Conservation (phyloP, 371 early-diverging fungal genomes). For the Syncephalastrum contaminatum region DNA sequence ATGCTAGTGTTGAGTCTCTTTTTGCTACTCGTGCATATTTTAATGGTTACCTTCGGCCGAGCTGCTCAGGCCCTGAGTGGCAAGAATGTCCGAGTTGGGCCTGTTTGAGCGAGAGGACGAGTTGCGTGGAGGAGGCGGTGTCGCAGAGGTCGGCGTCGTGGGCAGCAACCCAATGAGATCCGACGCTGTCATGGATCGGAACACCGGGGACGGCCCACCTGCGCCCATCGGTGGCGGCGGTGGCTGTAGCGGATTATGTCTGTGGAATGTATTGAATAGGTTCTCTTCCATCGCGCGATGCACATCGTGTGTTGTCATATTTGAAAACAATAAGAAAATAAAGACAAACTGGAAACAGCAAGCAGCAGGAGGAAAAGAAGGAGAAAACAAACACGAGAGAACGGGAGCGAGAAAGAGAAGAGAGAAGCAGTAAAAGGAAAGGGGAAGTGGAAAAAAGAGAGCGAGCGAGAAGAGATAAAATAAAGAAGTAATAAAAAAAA, state of each 20-base stretch:
- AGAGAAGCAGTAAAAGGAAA: slow-evolving; percentile 6
- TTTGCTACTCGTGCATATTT: background rate
- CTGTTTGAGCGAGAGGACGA: slow-evolving; percentile 5
- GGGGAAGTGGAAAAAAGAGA: slow-evolving; percentile 13
- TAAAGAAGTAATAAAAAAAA: slow-evolving; percentile 12
- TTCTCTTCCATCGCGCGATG: slow-evolving; percentile 37
- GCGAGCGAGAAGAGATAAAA: slow-evolving; percentile 11
- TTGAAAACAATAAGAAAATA: background rate
- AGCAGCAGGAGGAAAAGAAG: slow-evolving; percentile 20
- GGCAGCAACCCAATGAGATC: slow-evolving; percentile 27
- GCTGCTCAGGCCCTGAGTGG: slow-evolving; percentile 19
- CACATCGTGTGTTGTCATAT: slow-evolving; percentile 32
- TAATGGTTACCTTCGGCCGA: slow-evolving; percentile 46
- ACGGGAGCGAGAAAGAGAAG: slow-evolving; percentile 1
- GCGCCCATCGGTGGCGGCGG: slow-evolving; percentile 6
- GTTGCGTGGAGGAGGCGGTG: background rate
- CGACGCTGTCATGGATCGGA: slow-evolving; percentile 36
- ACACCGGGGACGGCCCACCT: slow-evolving; percentile 12
- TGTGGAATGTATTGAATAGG: slow-evolving; percentile 33
- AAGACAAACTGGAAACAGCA: slow-evolving; percentile 3
- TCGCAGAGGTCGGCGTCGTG: slow-evolving; percentile 2
- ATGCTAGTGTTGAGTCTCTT: background rate
- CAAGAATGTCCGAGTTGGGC: slow-evolving; percentile 35
- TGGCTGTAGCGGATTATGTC: slow-evolving; percentile 18
- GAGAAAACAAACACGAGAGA: background rate